A percentile compares a stretch with the other conserved stretches of the same genome.
phyloP scores from a whole-genome alignment of 352 stramenopile species.

The Plasmopara muralis region DNA sequence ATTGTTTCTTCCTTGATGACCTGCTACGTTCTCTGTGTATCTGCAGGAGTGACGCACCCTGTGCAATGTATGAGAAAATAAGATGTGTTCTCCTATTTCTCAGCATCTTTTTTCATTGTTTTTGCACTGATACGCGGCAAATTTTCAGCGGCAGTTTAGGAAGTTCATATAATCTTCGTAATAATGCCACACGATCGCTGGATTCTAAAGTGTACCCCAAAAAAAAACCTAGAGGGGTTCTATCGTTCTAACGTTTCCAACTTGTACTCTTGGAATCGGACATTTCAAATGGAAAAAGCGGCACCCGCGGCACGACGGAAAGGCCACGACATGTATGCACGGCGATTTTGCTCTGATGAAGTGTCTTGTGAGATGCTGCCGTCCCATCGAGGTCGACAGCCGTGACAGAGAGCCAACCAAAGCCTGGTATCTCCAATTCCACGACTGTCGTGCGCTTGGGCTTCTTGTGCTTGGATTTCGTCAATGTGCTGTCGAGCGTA shows the following conservation, averaged over 20 bases:
- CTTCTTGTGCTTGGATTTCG: conserved; percentile 74
- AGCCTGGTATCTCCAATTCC: conserved; percentile 71
- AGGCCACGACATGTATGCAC: conserved; percentile 62
- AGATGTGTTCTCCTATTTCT: too few species aligned
- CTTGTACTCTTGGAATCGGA: conserved; percentile 64
- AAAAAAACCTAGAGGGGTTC: too few species aligned
- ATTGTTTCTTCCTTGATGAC: too few species aligned
- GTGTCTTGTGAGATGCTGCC: conserved; percentile 47
- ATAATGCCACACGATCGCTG: too few species aligned
- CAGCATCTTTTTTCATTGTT: too few species aligned
- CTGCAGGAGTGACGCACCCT: too few species aligned
- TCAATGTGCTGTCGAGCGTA: conserved; percentile 48
- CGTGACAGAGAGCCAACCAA: conserved; percentile 75
- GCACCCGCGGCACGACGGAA: conserved; percentile 41
- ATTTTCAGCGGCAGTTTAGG: too few species aligned
- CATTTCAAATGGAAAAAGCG: conserved; percentile 78
- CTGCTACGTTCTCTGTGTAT: too few species aligned
- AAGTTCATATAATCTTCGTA: too few species aligned
- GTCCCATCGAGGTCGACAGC: conserved; percentile 79
- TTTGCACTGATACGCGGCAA: too few species aligned
- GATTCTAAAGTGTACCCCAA: too few species aligned
- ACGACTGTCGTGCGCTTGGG: conserved; percentile 74
- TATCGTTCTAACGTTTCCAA: conserved; percentile 55
- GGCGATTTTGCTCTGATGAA: conserved; percentile 51
- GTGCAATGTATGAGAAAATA: too few species aligned